A percentile compares a stretch with the other conserved stretches of the same genome.
These are phyloP conservation scores for Lepidium aucheri DNA, from an alignment of 345 rosid species.

Conservation along the genomic window DNA sequence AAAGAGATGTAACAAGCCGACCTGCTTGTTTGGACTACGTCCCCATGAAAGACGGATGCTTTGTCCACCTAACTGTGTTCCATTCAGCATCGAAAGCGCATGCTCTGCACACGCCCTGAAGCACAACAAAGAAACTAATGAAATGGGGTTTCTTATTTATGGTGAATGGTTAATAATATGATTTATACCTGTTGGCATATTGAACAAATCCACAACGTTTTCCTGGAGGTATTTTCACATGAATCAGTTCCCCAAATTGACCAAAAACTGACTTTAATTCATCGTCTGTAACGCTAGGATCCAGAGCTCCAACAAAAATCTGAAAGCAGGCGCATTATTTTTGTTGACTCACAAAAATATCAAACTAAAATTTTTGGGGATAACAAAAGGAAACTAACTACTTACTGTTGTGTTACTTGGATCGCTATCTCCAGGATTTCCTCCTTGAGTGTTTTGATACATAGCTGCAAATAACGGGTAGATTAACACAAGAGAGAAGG, in stretches of 20 bases:
- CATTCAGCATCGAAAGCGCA: slow-evolving; percentile 64
- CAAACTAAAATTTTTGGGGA: not conserved
- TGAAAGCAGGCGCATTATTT: slow-evolving; percentile 25
- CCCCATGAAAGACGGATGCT: slow-evolving; percentile 96
- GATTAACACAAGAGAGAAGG: not conserved
- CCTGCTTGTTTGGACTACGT: slow-evolving; percentile 94
- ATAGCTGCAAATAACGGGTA: slow-evolving; percentile 52
- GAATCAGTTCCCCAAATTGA: slow-evolving; percentile 79
- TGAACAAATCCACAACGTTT: slow-evolving; percentile 99
- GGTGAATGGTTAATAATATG: not conserved
- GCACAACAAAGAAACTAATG: not conserved
- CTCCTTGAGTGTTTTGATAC: slow-evolving; percentile 66
- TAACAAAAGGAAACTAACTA: slow-evolving; percentile 21
- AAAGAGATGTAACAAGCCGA: slow-evolving; percentile 8
- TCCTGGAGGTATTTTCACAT: slow-evolving; percentile 93
- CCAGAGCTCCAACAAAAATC: slow-evolving; percentile 94
- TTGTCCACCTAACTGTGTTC: slow-evolving; percentile 79
- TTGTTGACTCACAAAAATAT: slow-evolving; percentile 7
- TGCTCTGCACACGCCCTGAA: slow-evolving; percentile 73
- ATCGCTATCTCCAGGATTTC: slow-evolving; percentile 72
- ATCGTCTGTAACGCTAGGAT: slow-evolving; percentile 78
- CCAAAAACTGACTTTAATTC: slow-evolving; percentile 59
- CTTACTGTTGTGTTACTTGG: slow-evolving; percentile 96
- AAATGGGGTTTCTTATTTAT: not conserved
- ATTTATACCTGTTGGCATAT: slow-evolving; percentile 63